Percentiles rank a stretch among this genome's conserved stretches.
Conservation (phyloP, 768 basidiomycete species). For the Rhizopogon vinicolor region DNA sequence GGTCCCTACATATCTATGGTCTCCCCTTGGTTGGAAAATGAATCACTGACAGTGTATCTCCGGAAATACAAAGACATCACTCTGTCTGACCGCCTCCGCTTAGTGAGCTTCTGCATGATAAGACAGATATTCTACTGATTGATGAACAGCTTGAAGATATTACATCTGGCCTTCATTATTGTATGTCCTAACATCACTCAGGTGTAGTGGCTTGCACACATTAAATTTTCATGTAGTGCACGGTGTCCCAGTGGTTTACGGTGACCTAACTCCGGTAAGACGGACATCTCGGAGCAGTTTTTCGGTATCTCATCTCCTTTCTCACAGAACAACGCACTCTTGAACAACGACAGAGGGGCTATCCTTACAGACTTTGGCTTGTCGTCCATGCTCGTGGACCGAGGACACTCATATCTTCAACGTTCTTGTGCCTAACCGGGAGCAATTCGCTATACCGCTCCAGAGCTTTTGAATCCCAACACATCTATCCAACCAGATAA, state of each 20-base stretch:
- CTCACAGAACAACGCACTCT: slow-evolving; percentile 34
- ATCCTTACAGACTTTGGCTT: slow-evolving; percentile 41
- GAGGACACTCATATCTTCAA: slow-evolving; percentile 22
- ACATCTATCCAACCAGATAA: background rate
- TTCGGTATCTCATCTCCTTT: background rate
- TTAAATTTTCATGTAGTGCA: background rate
- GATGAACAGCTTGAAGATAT: background rate
- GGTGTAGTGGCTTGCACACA: background rate
- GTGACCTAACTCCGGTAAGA: background rate
- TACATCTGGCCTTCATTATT: background rate
- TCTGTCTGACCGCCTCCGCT: background rate
- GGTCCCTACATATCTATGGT: slow-evolving; percentile 27
- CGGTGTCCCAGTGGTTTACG: background rate
- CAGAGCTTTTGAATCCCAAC: slow-evolving; percentile 24
- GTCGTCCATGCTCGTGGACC: slow-evolving; percentile 30
- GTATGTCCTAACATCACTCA: background rate
- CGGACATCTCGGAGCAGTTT: background rate
- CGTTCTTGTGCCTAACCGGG: slow-evolving; percentile 24
- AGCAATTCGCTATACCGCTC: slow-evolving; percentile 40
- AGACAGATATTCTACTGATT: background rate
- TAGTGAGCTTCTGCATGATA: background rate
- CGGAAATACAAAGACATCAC: background rate
- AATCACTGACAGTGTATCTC: slow-evolving; percentile 20
- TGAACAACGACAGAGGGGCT: slow-evolving; percentile 34
- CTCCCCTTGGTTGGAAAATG: slow-evolving; percentile 27